phyloP scores from a whole-genome alignment of 495 filamentous ascomycete species.

The Haplographium delicatum region DNA sequence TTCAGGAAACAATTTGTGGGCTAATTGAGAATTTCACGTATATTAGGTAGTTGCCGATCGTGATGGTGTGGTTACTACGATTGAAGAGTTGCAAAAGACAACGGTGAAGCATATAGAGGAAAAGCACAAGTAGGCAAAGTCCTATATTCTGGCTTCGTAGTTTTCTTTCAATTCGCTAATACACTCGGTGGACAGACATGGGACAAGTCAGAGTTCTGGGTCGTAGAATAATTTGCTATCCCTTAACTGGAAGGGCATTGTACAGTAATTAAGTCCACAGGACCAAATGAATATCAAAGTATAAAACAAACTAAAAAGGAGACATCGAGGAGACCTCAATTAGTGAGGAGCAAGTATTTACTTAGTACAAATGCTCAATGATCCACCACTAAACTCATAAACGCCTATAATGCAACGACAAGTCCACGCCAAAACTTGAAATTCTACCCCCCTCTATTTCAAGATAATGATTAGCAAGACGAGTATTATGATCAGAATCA shows the following conservation, averaged over 20 bases:
- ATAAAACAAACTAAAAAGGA: too few relatives aligned
- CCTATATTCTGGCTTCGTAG: neutral
- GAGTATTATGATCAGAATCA: conserved; percentile 68
- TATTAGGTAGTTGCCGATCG: conserved; percentile 22
- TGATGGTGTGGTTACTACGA: conserved; percentile 21
- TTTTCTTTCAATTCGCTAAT: too few relatives aligned
- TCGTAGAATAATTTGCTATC: neutral
- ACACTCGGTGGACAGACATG: conserved; percentile 8
- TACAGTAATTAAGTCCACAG: neutral
- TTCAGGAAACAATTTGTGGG: neutral
- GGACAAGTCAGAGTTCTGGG: conserved; percentile 14
- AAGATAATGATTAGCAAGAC: conserved; percentile 73
- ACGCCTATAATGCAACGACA: conserved; percentile 20
- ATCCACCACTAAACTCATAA: conserved; percentile 13
- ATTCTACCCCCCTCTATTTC: conserved; percentile 45
- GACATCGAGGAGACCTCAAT: too few relatives aligned
- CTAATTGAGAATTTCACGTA: neutral
- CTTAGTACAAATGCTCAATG: too few relatives aligned
- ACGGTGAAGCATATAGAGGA: conserved; percentile 46
- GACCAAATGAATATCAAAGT: too few relatives aligned
- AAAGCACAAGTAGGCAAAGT: conserved; percentile 23
- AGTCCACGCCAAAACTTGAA: neutral
- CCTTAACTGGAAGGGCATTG: neutral
- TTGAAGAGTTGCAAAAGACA: conserved; percentile 43
- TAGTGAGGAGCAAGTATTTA: too few relatives aligned